Base-by-base conservation (phyloP, 208 protist genomes). In the Vickermania spadyakhi region DNA sequence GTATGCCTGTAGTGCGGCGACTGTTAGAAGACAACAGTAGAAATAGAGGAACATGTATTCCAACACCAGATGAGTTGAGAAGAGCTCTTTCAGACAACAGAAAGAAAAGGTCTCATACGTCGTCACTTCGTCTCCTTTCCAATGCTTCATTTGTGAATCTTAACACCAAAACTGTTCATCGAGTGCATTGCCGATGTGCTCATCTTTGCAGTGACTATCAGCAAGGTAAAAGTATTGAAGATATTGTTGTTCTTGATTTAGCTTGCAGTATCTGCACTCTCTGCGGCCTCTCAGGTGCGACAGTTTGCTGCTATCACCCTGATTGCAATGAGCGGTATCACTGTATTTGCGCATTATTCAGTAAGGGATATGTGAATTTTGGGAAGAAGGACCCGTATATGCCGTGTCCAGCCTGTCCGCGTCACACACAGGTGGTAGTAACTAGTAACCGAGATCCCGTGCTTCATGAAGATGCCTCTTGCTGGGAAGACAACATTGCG, bases 241-340 rank as follows among this genome's bases (percentile, higher is more conserved):
- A 93, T 60, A 72, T 90, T 31, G 78, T 75, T 2, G 51, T 62
- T 69, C 79, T 59, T 45, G 72, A 90, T 31, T 58, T 79, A 52
- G 59, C 57, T 1, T 81, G 82, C 75, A 77, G 84, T 45, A 54
- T 71, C 22, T 93, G 86, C 58, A 28, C 70, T 5, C 57, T 93
- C 28, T 93, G 86, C 57, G 78, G 79, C 0, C 68, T 79, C 63
- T 59, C 75, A 18, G 86, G 86, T 18, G 86, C 86, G 28, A 81
- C 68, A 42, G 81, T 93, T 21, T 59, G 60, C 1, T 93, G 86
- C 72, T 93, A 93, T 63, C 86, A 93, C 58, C 86, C 86, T 0
- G 71, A 81, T n/a, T 93, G 86, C 66, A 68, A 68, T n/a, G 82
- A 90, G 64, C 74, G 72, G 73, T 93, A 83, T 62, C 86, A 93